A percentile compares a stretch with the other conserved stretches of the same genome.
These are phyloP conservation scores for Paulownia fortunei DNA, from an alignment of 257 asterid genomes.

Conservation along the genomic window DNA sequence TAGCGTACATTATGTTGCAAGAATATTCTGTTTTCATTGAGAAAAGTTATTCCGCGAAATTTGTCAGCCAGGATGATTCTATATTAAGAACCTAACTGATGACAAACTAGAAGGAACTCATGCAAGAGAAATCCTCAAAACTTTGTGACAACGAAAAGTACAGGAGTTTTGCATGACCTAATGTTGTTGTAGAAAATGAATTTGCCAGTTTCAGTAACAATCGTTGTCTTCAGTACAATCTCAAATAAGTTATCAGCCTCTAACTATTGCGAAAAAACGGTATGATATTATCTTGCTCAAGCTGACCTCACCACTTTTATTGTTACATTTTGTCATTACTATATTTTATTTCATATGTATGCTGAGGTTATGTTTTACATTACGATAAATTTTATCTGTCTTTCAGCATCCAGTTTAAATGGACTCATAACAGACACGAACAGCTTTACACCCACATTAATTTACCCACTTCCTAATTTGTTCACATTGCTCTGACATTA, in stretches of 20 bases:
- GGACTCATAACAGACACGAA: neutral
- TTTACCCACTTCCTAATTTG: neutral
- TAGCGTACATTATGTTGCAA: neutral
- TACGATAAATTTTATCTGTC: neutral
- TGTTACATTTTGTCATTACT: neutral
- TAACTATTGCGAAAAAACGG: neutral
- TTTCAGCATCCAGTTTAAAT: neutral
- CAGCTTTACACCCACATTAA: neutral
- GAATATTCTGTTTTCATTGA: neutral
- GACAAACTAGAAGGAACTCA: constrained; percentile 15
- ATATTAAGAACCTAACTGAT: neutral
- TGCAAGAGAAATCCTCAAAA: neutral
- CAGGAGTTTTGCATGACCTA: neutral
- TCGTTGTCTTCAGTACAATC: neutral
- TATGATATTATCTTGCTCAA: neutral
- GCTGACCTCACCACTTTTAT: neutral
- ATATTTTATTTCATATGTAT: neutral
- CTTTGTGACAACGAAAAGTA: neutral
- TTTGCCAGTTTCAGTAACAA: neutral
- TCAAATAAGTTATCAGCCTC: neutral
- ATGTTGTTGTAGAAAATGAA: neutral
- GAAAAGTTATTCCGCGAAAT: neutral
- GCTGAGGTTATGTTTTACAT: neutral
- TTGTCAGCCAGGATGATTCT: neutral
- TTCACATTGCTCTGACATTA: neutral